Conservation (phyloP, 441 rosid genomes). For the Isatis lusitanica region DNA sequence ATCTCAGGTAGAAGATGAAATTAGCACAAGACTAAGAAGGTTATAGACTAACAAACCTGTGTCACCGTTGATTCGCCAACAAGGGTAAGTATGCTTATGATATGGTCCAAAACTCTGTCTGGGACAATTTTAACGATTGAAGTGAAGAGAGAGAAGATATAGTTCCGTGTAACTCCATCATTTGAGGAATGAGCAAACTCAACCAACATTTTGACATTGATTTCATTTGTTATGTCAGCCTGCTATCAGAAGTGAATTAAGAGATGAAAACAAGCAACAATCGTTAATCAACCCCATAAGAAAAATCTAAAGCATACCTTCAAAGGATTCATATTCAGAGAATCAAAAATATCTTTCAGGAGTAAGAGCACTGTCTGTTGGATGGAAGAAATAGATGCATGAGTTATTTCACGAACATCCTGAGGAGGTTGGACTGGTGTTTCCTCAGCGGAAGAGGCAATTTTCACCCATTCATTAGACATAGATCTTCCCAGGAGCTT, state of each 20-base stretch:
- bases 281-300: slow-evolving; percentile 1
- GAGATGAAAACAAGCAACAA: slow-evolving; percentile 15
- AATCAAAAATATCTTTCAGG: slow-evolving; percentile 69
- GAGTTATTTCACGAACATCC: slow-evolving; percentile 42
- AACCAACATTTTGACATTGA: slow-evolving; percentile 67
- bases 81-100: slow-evolving; percentile 61
- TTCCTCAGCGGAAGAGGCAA: slow-evolving; percentile 38
- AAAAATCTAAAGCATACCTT: slow-evolving; percentile 52
- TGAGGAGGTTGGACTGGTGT: slow-evolving; percentile 45
- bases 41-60: slow-evolving; percentile 64
- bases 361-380: slow-evolving; percentile 71
- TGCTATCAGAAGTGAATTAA: slow-evolving; percentile 43
- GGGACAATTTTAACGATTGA: slow-evolving; percentile 69
- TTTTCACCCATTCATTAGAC: slow-evolving; percentile 52
- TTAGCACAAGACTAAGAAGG: slow-evolving; percentile 4
- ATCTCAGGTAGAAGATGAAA: not conserved
- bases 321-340: slow-evolving; percentile 40
- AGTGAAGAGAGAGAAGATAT: slow-evolving; percentile 67
- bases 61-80: slow-evolving; percentile 83
- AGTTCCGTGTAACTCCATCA: slow-evolving; percentile 70
- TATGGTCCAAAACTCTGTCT: slow-evolving; percentile 66
- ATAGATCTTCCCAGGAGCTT: slow-evolving; percentile 64
- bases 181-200: slow-evolving; percentile 59
- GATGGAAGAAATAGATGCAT: slow-evolving; percentile 45
- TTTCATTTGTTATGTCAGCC: slow-evolving; percentile 51